Base-by-base conservation (phyloP, 148 eudicot species). In the Cornus controversa region DNA sequence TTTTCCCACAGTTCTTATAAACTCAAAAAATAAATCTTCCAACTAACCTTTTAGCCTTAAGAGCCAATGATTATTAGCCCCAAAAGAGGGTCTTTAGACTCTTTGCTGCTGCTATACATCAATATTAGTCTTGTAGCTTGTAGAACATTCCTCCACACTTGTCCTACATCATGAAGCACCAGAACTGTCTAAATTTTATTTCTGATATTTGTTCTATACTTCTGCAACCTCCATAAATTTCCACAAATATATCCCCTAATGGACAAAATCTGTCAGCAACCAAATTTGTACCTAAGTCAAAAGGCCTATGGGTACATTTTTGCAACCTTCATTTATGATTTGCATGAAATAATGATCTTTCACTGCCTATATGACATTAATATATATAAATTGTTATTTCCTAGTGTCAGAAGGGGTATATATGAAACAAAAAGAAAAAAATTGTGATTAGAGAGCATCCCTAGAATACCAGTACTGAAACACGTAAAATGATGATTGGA, bases 331-430 rank as follows among this genome's bases (percentile, higher is more conserved):
- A 13, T 62, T 2, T 29, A 31, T 45, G 11, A 31, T 73, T 60
- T 60, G 6, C 23, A 73, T n/a, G n/a, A n/a, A n/a, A 62, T 22
- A 73, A 73, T 57, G 66, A 29, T 58, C 28, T 73, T 27, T 11
- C 16, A 22, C 23, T 60, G 75, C 18, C 8, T 8, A 27, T 54
- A 9, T 53, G 53, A 23, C 67, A 16, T 13, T 50, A 50, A 50
- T 50, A 50, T 16, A 11, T 2, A 13, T 11, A 2, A 15, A 16
- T 73, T 62, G 67, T 60, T 36, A 13, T n/a, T 58, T 73, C 36
- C 50, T 6, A 66, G 57, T 50, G 18, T 50, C 57, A 0, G 18
- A 50, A 50, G 57, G 57, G 4, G 18, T 50, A 50, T 50, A 16
- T 13, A 50, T 3, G 45, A 40, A 40, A 40, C 9, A 40, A 40